Evolutionary conservation across 495 filamentous ascomycete species (phyloP).

Genomic region (Penicillium cinerascens): DNA sequence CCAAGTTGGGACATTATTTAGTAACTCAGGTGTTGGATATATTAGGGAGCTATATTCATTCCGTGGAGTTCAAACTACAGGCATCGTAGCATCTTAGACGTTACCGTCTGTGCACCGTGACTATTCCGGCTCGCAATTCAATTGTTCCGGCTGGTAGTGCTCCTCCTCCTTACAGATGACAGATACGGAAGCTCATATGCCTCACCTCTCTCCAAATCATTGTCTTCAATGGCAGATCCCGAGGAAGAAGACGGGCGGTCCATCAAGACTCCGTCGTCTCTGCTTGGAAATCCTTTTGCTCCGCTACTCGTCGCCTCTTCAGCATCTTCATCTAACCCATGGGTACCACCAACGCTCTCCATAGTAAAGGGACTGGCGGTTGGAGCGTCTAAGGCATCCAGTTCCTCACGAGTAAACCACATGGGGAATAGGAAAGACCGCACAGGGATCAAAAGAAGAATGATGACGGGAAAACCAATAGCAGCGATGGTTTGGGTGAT

Average conservation of each 20-base stretch:
- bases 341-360: conserved; percentile 75
- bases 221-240: conserved; percentile 29
- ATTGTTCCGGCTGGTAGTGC: conserved; percentile 24
- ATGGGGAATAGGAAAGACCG: conserved; percentile 69
- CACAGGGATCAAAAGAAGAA: conserved; percentile 74
- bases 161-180: conserved; percentile 25
- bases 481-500: conserved; percentile 94
- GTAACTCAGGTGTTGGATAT: too few species aligned
- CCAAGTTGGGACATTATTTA: too few species aligned
- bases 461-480: conserved; percentile 89
- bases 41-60: neutral
- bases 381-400: conserved; percentile 69
- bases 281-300: conserved; percentile 1
- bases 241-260: conserved; percentile 16
- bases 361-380: conserved; percentile 83
- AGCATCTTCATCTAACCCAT: conserved; percentile 43
- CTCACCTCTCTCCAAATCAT: conserved; percentile 42
- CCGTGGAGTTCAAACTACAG: neutral
- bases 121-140: conserved; percentile 1
- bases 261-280: conserved; percentile 17
- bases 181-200: conserved; percentile 31
- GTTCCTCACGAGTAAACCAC: conserved; percentile 65
- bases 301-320: conserved; percentile 8
- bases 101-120: neutral
- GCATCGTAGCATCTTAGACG: neutral